Conservation (phyloP, 495 filamentous ascomycete genomes). For the Aspergillus heteromorphus region DNA sequence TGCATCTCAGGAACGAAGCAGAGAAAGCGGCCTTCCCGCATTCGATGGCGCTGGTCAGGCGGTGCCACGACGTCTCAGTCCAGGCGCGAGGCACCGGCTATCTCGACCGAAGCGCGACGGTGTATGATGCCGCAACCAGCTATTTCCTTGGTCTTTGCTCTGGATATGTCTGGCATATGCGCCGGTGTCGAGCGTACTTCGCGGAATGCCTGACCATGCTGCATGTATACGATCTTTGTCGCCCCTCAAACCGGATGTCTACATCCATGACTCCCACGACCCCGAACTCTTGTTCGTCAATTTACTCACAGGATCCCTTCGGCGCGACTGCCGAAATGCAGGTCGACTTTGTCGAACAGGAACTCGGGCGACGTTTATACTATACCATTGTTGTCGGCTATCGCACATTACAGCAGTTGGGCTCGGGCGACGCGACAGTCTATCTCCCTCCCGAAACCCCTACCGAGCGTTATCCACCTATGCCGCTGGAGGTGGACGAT, state of each 20-base stretch:
- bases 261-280: slow-evolving; percentile 17
- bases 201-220: slow-evolving; percentile 69
- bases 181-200: slow-evolving; percentile 62
- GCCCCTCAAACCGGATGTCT: slow-evolving; percentile 30
- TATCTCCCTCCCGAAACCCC: slow-evolving; percentile 66
- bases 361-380: slow-evolving; percentile 73
- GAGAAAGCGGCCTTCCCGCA: slow-evolving; percentile 49
- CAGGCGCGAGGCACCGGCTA: slow-evolving; percentile 67
- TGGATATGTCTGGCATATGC: slow-evolving; percentile 63
- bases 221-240: slow-evolving; percentile 59
- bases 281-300: slow-evolving; percentile 26
- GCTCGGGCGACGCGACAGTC: slow-evolving; percentile 56
- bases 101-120: slow-evolving; percentile 57
- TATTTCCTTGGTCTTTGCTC: slow-evolving; percentile 73
- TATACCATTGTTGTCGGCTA: slow-evolving; percentile 68
- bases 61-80: slow-evolving; percentile 67
- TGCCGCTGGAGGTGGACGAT: slow-evolving; percentile 76
- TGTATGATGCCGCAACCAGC: slow-evolving; percentile 81
- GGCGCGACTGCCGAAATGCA: slow-evolving; percentile 17
- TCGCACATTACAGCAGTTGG: slow-evolving; percentile 61
- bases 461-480: slow-evolving; percentile 70
- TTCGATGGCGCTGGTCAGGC: slow-evolving; percentile 64
- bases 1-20: slow-evolving; percentile 60
- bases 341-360: slow-evolving; percentile 66
- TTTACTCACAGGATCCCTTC: slow-evolving; percentile 17